A percentile compares a stretch with the other conserved stretches of the same genome.
Conservation (phyloP, 768 basidiomycete genomes). For the Auriscalpium orientale region DNA sequence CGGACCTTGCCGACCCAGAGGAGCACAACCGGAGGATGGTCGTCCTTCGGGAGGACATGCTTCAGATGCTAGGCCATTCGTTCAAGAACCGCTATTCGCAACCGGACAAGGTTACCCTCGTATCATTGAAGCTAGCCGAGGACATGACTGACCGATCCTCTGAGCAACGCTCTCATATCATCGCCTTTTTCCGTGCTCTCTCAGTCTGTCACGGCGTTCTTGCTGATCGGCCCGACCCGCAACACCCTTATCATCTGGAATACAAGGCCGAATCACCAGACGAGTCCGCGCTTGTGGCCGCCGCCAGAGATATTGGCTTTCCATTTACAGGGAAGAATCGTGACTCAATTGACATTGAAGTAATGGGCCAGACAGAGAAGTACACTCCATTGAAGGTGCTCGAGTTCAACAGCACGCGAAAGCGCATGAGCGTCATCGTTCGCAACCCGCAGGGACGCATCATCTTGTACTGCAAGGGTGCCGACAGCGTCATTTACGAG, state of each 20-base stretch:
- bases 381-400: slow-evolving; percentile 74
- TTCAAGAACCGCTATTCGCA: slow-evolving; percentile 90
- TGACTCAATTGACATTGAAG: slow-evolving; percentile 79
- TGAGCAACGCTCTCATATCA: slow-evolving; percentile 57
- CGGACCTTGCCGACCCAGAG: slow-evolving; percentile 55
- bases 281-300: slow-evolving; percentile 88
- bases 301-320: slow-evolving; percentile 90
- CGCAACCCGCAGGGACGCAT: slow-evolving; percentile 78
- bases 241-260: slow-evolving; percentile 55
- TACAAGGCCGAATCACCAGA: slow-evolving; percentile 98
- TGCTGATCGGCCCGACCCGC: slow-evolving; percentile 63
- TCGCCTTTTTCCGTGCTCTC: slow-evolving; percentile 91
- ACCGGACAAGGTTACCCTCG: slow-evolving; percentile 73
- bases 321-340: slow-evolving; percentile 76
- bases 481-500: slow-evolving; percentile 90
- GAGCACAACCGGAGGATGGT: slow-evolving; percentile 65
- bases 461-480: slow-evolving; percentile 92
- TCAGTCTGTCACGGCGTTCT: slow-evolving; percentile 91
- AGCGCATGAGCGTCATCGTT: slow-evolving; percentile 91
- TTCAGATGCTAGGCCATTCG: slow-evolving; percentile 58
- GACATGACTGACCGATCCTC: slow-evolving; percentile 59
- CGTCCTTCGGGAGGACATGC: slow-evolving; percentile 67
- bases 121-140: slow-evolving; percentile 78
- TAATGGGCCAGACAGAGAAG: slow-evolving; percentile 81
- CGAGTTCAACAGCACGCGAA: slow-evolving; percentile 92